Base-by-base conservation (phyloP, 345 rosid species). In the Eutrema heterophyllum region DNA sequence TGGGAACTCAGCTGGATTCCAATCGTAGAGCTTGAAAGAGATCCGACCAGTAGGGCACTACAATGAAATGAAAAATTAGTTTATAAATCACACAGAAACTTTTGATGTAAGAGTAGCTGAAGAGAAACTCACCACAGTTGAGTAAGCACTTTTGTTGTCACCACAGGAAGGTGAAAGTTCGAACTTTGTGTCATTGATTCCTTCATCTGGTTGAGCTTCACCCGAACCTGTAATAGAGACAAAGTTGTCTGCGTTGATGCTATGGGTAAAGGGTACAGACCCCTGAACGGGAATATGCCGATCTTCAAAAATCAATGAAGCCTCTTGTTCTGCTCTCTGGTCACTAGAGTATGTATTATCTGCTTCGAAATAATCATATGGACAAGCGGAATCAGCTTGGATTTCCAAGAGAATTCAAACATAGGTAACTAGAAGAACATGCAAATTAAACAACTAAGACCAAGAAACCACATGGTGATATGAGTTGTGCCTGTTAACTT, bases 1-100 rank as follows among this genome's bases (percentile, higher is more conserved):
- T 1, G 99, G 99, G 75, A 95, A 95, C 78, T 95, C 99, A 3
- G 97, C 97, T 2, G 97, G 99, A 83, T 95, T 95, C 99, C 99
- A 95, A 67, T 95, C 99, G 80, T 92, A 92, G 67, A 94, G 97
- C 87, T 90, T 92, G 81, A 90, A 92, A n/a, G 97, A 92, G 78
- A 95, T 90, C 72, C 97, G 88, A 64, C 97, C 99, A 58, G 99
- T 88, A 57, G 99, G 97, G 61, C 97, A 92, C 99, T 95, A 62
- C 58, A 88, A 46, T 15, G 64, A 78, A 74, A 77, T 9, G 70
- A 16, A 54, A 36, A 62, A 75, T 75, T 43, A 84, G 77, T 55
- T 72, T 33, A 48, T 27, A 56, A 56, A 45, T 40, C 50, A 24
- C 38, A 61, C 9, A 44, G 2, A 36, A 12, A 3, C 3, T 61